phyloP scores from a whole-genome alignment of 2,329 filamentous ascomycete genomes.

The Stagonosporopsis chrysanthemi region DNA sequence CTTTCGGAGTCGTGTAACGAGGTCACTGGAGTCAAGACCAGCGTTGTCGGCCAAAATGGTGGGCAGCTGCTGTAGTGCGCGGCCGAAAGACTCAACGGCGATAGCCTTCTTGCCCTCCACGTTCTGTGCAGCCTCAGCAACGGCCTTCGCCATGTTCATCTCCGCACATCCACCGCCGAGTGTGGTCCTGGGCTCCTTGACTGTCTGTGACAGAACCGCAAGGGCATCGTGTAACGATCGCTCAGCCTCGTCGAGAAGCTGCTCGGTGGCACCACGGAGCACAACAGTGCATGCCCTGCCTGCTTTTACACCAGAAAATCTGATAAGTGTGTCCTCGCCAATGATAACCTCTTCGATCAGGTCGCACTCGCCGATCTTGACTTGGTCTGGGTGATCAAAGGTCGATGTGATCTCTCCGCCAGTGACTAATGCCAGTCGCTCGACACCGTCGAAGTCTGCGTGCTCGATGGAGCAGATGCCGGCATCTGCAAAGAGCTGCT shows the following conservation, averaged over 20 bases:
- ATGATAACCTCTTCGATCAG: slow-evolving; percentile 98
- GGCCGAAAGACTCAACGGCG: slow-evolving; percentile 88
- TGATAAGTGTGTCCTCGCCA: slow-evolving; percentile 95
- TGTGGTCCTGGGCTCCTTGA: slow-evolving; percentile 91
- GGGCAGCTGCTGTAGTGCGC: slow-evolving; percentile 88
- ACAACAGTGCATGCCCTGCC: slow-evolving; percentile 97
- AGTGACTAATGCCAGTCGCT: slow-evolving; percentile 91
- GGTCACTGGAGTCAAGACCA: slow-evolving; percentile 91
- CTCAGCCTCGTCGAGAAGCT: slow-evolving; percentile 96
- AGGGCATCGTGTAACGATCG: slow-evolving; percentile 94
- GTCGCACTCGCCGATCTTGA: slow-evolving; percentile 95
- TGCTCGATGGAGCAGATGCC: slow-evolving; percentile 99
- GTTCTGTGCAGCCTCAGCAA: slow-evolving; percentile 90
- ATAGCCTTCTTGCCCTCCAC: slow-evolving; percentile 97
- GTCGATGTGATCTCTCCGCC: slow-evolving; percentile 97
- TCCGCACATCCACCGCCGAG: slow-evolving; percentile 95
- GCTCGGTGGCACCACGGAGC: slow-evolving; percentile 92
- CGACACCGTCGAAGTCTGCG: slow-evolving; percentile 97
- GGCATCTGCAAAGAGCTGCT: slow-evolving; percentile 97
- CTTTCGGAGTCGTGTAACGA: slow-evolving; percentile 89
- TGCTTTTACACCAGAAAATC: slow-evolving; percentile 94
- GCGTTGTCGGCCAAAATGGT: slow-evolving; percentile 98
- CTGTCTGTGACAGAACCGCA: slow-evolving; percentile 94
- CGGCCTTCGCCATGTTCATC: slow-evolving; percentile 99
- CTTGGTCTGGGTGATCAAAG: slow-evolving; percentile 96